Percentiles rank a stretch among this genome's conserved stretches.
phyloP scores from a whole-genome alignment of 768 basidiomycete species.

The Boletus reticulatus region DNA sequence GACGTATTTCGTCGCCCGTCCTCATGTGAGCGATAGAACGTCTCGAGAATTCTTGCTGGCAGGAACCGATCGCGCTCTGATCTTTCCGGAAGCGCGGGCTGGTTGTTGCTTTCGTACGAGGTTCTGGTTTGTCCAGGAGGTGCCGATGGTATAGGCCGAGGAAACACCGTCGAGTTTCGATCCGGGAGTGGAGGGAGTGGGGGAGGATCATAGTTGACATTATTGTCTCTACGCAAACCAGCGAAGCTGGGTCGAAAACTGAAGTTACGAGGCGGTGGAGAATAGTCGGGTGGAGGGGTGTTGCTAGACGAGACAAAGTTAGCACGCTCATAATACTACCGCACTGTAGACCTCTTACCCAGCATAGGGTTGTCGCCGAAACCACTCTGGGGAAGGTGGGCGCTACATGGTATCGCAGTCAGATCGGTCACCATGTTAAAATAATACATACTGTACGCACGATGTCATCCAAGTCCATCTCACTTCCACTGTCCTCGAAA shows the following conservation, averaged over 20 bases:
- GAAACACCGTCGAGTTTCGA: conserved; percentile 10
- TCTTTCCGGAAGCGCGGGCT: conserved; percentile 13
- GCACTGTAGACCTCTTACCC: conserved; percentile 13
- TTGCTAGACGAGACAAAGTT: conserved; percentile 11
- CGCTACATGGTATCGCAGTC: conserved; percentile 12
- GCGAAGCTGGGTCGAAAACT: conserved; percentile 13
- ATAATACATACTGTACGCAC: conserved; percentile 10
- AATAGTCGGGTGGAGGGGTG: conserved; percentile 24
- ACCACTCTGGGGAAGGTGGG: conserved; percentile 26
- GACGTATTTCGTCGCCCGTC: conserved; percentile 22
- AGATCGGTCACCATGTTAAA: not conserved
- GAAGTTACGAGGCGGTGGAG: conserved; percentile 19
- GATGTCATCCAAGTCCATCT: conserved; percentile 26
- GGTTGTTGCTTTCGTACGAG: conserved; percentile 15
- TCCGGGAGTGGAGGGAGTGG: conserved; percentile 8
- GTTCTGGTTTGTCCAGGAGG: conserved; percentile 8
- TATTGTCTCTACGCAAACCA: conserved; percentile 14
- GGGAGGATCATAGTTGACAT: conserved; percentile 1
- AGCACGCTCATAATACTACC: not conserved
- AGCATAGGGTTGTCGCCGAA: conserved; percentile 25
- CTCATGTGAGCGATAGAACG: conserved; percentile 21
- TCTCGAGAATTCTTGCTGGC: conserved; percentile 22
- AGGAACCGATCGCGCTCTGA: conserved; percentile 25
- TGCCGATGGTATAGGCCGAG: conserved; percentile 7
- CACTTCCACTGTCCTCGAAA: conserved; percentile 27